These are phyloP conservation scores for Gracilaria domingensis DNA, from an alignment of 23 red algal species.

Conservation along the genomic window DNA sequence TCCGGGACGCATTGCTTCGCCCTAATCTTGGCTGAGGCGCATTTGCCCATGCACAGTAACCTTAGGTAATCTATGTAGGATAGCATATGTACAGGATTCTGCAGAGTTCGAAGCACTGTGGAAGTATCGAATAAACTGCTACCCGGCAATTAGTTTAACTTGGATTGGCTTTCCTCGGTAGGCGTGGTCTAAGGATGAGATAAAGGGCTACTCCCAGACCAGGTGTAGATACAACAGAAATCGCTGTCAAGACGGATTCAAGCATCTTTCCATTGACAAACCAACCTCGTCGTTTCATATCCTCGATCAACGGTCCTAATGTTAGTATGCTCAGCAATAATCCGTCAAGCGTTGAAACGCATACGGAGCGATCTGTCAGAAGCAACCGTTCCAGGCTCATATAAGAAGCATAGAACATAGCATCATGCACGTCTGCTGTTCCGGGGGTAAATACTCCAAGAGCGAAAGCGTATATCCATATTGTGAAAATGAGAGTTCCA, in stretches of 20 bases:
- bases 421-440: slow-evolving; percentile 52
- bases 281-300: slow-evolving; percentile 75
- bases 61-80: slow-evolving; percentile 36
- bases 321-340: slow-evolving; percentile 19
- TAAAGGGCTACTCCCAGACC: slow-evolving; percentile 64
- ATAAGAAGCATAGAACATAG: slow-evolving; percentile 37
- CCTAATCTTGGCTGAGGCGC: slow-evolving; percentile 39
- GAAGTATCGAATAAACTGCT: slow-evolving; percentile 38
- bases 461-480: slow-evolving; percentile 58
- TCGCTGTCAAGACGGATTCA: slow-evolving; percentile 46
- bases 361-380: slow-evolving; percentile 32
- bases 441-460: slow-evolving; percentile 62
- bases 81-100: slow-evolving; percentile 53
- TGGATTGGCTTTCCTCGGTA: slow-evolving; percentile 17
- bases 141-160: slow-evolving; percentile 27
- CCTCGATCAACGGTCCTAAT: slow-evolving; percentile 69
- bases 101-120: slow-evolving; percentile 29
- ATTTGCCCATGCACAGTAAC: slow-evolving; percentile 42
- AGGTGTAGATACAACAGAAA: slow-evolving; percentile 43
- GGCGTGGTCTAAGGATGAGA: slow-evolving; percentile 41
- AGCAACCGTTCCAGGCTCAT: slow-evolving; percentile 22
- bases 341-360: slow-evolving; percentile 44
- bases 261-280: slow-evolving; percentile 38
- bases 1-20: slow-evolving; percentile 44
- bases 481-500: slow-evolving; percentile 21